phyloP scores from a whole-genome alignment of 2,329 filamentous ascomycete genomes.

The Cladosporium sp. region DNA sequence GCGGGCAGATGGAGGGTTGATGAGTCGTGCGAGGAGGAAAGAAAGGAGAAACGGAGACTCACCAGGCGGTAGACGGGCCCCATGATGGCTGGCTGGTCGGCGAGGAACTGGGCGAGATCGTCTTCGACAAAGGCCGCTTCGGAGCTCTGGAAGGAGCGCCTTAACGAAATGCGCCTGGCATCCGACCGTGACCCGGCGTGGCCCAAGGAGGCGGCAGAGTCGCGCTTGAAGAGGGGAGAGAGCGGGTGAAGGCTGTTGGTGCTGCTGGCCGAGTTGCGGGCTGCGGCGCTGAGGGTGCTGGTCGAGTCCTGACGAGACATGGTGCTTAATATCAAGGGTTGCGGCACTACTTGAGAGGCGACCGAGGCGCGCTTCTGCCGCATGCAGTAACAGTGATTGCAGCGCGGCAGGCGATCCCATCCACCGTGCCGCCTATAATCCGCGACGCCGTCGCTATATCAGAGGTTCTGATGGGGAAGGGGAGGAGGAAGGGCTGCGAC shows the following conservation, averaged over 20 bases:
- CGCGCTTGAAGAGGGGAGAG: slow-evolving; percentile 1
- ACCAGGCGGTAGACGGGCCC: slow-evolving; percentile 11
- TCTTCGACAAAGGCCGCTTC: slow-evolving; percentile 8
- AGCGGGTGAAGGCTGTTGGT: slow-evolving; percentile 2
- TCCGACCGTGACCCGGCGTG: slow-evolving; percentile 4
- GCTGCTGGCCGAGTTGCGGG: slow-evolving; percentile 2
- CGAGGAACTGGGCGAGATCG: slow-evolving; percentile 13
- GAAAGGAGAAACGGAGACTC: background rate
- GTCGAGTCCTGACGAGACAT: slow-evolving; percentile 12
- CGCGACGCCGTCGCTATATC: slow-evolving; percentile 5
- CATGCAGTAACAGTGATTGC: slow-evolving; percentile 2
- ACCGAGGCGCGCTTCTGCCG: slow-evolving; percentile 16
- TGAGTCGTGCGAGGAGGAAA: background rate
- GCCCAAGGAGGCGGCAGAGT: slow-evolving; percentile 4
- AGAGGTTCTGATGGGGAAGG: slow-evolving; percentile 2
- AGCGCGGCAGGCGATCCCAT: slow-evolving; percentile 4
- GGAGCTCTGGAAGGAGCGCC: slow-evolving; percentile 9
- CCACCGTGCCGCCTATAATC: slow-evolving; percentile 8
- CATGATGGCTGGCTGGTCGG: slow-evolving; percentile 4
- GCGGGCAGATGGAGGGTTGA: background rate
- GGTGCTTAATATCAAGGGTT: slow-evolving; percentile 18
- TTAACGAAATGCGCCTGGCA: background rate
- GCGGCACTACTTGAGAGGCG: slow-evolving; percentile 17
- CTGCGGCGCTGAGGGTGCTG: slow-evolving; percentile 4
- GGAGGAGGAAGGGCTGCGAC: background rate